Evolutionary conservation across 2,329 filamentous ascomycete species (phyloP).

Genomic region (Fusarium beomiforme): DNA sequence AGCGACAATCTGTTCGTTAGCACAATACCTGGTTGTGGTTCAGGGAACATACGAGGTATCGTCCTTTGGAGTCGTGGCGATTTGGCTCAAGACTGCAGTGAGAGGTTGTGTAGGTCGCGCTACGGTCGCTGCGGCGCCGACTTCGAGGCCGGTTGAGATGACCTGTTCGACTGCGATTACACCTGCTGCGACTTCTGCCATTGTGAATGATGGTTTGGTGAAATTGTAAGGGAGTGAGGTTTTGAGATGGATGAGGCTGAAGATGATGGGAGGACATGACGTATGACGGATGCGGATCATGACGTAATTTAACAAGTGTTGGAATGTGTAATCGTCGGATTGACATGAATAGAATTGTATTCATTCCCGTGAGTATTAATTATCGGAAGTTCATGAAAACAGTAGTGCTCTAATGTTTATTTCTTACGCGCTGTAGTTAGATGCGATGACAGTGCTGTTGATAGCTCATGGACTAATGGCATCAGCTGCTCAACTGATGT

Average conservation of each 20-base stretch:
- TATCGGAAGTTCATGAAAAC: rapidly evolving
- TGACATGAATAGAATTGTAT: neutral
- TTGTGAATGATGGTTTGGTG: neutral
- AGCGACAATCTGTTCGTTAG: conserved; percentile 1
- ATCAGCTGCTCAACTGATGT: neutral
- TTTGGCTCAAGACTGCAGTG: conserved; percentile 32
- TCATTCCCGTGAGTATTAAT: rapidly evolving
- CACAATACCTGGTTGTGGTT: rapidly evolving
- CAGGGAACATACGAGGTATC: conserved; percentile 9
- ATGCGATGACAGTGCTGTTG: neutral
- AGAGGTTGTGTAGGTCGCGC: conserved; percentile 34
- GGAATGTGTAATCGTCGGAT: conserved; percentile 2
- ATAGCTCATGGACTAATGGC: neutral
- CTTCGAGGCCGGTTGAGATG: conserved; percentile 30
- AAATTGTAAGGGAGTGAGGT: neutral
- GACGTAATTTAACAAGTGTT: neutral
- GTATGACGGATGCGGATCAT: conserved; percentile 14
- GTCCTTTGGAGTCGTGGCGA: conserved; percentile 16
- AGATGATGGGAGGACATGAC: conserved; percentile 8
- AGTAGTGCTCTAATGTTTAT: no score
- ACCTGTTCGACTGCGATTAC: conserved; percentile 31
- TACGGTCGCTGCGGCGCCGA: conserved; percentile 27
- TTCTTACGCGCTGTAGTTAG: rapidly evolving
- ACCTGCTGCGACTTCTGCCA: conserved; percentile 38
- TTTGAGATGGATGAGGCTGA: neutral